Percentiles rank a stretch among this genome's conserved stretches.
Conservation (phyloP, 2,329 filamentous ascomycete species). For the Alternaria solani region DNA sequence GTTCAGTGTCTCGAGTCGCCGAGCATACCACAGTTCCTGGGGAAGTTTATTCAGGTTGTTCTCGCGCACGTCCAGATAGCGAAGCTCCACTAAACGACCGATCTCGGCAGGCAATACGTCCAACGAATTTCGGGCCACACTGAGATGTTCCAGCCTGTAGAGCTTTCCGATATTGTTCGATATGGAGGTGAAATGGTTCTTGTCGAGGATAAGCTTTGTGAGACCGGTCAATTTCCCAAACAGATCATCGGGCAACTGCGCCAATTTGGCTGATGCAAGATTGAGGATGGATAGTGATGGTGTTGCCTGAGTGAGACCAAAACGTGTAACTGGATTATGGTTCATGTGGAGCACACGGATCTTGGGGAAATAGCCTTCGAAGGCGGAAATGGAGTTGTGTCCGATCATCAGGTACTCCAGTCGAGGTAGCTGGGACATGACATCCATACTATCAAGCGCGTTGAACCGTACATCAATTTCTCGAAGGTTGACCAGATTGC, state of each 20-base stretch:
- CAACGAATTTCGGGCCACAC: constrained; percentile 90
- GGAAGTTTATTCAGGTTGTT: constrained; percentile 93
- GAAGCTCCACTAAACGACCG: constrained; percentile 84
- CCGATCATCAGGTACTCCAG: constrained; percentile 89
- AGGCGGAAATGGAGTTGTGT: constrained; percentile 91
- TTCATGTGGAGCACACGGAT: constrained; percentile 88
- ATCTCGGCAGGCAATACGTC: constrained; percentile 86
- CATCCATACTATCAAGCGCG: constrained; percentile 84
- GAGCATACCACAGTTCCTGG: constrained; percentile 94
- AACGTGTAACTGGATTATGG: constrained; percentile 93
- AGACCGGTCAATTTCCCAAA: constrained; percentile 89
- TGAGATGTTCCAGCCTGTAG: constrained; percentile 85
- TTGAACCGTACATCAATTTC: constrained; percentile 98
- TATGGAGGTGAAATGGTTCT: constrained; percentile 93
- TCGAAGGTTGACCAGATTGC: constrained; percentile 76
- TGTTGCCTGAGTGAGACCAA: constrained; percentile 79
- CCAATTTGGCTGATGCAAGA: constrained; percentile 88
- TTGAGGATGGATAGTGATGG: constrained; percentile 87
- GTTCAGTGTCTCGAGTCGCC: constrained; percentile 88
- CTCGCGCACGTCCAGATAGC: constrained; percentile 85
- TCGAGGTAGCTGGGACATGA: constrained; percentile 82
- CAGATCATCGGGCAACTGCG: constrained; percentile 83
- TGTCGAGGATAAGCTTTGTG: constrained; percentile 87
- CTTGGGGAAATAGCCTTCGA: constrained; percentile 85
- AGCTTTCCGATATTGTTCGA: constrained; percentile 86